Percentiles rank a stretch among this genome's conserved stretches.
These are phyloP conservation scores for Fonsecaea monophora DNA, from an alignment of 2,329 filamentous ascomycete genomes.

Conservation along the genomic window DNA sequence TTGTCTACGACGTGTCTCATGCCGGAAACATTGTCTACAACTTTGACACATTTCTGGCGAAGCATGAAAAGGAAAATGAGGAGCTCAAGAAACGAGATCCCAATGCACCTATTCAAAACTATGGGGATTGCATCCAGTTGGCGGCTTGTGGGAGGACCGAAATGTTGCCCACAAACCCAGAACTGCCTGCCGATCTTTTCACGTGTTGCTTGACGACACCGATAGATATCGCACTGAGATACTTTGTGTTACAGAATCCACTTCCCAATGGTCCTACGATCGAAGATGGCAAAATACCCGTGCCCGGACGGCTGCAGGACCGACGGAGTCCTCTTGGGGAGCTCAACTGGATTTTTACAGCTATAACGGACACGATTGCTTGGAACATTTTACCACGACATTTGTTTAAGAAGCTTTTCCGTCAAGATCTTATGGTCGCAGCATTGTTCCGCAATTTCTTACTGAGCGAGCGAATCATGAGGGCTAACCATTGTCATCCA, in stretches of 20 bases:
- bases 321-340: constrained; percentile 92
- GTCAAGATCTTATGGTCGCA: constrained; percentile 98
- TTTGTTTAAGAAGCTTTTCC: constrained; percentile 94
- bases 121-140: constrained; percentile 88
- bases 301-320: constrained; percentile 91
- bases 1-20: constrained; percentile 97
- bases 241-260: constrained; percentile 94
- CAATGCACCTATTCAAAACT: constrained; percentile 66
- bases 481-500: constrained; percentile 92
- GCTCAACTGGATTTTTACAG: constrained; percentile 99
- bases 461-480: constrained; percentile 93
- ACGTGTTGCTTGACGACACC: constrained; percentile 95
- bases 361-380: constrained; percentile 97
- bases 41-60: constrained; percentile 92
- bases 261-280: constrained; percentile 71
- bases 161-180: constrained; percentile 91
- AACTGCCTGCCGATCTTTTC: constrained; percentile 92
- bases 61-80: constrained; percentile 87
- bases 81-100: constrained; percentile 79
- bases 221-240: constrained; percentile 95
- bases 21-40: constrained; percentile 94
- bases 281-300: constrained; percentile 78
- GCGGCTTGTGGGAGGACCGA: constrained; percentile 91
- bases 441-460: constrained; percentile 96
- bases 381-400: constrained; percentile 93